Evolutionary conservation across 2,329 filamentous ascomycete species (phyloP), one percentile per base, ranked within the genome.

Genomic region (Periconia macrospinosa): DNA sequence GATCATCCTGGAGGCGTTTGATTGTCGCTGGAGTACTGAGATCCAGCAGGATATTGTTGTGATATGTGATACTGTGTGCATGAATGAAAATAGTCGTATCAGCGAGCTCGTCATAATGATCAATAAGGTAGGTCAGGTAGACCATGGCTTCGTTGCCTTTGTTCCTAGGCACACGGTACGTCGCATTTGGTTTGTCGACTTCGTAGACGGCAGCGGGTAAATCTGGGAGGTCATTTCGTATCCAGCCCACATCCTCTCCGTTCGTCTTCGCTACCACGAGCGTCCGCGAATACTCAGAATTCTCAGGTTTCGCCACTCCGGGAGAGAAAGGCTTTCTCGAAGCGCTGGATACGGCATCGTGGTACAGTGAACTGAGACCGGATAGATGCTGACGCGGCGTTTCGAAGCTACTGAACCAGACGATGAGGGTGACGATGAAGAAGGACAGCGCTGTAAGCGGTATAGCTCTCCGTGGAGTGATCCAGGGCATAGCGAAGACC

Each of bases 41-140:
- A 58, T 75, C 75, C 3, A 75, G 74, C 3, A 82, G 60, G 47
- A 78, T 71, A 47, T 79, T 76, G 57, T 79, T 79, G 59, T 79
- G 72, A 72, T 72, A 75, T 53, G 72, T 66, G 45, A 62, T 67
- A 13, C 63, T 65, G 27, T 61, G 63, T 2, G 63, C 56, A 40
- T 75, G 72, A 6, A 72, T 49, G 48, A 75, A 73, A 35, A 73
- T 56, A 1, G 55, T 58, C 10, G 67, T 60, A 9, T 72, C 65
- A 2, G 72, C 67, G 2, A 75, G 66, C 33, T 60, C 53, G 17
- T 66, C 57, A 45, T 75, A 74, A 33, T 68, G 54, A 33, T 66
- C 64, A 48, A 68, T 66, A 30, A 72, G 66, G 58, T 68, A 72
- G 9, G 72, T 76, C 18, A 78, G 53, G 53, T 76, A 78, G 1